Evolutionary conservation across 2,329 filamentous ascomycete species (phyloP), one percentile per base, ranked within the genome.

Genomic region (Aspergillus fischeri): DNA sequence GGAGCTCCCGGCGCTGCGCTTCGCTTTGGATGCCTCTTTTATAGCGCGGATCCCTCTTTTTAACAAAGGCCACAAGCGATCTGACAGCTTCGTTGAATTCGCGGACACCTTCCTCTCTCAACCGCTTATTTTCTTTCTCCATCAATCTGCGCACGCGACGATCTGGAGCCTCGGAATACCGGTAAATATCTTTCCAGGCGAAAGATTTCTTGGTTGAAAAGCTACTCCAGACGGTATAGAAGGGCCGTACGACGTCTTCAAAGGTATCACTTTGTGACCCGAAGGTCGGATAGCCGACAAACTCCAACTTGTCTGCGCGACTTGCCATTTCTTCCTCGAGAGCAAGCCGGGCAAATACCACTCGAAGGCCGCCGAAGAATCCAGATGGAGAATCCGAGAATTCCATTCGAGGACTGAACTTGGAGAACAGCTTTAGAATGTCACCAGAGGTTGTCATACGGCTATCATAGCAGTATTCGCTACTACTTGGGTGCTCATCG

Each of bases 71-170:
- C 2, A 97, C 89, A 11, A 99, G 81, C 6, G 91, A 90, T 56
- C 91, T 80, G 29, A 99, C 91, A 3, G 92, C 89, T 59, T 96
- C 92, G 73, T 97, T 97, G 77, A 96, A 97, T 63, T 96, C 90
- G 55, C 88, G 85, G 10, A 89, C 84, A 2, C 86, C 91, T 53
- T 93, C 89, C 21, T 97, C 92, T 53, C 94, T 84, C 25, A 88
- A 75, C 62, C 89, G 89, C 65, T 87, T 90, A 73, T 99, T 99
- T 71, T 97, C 93, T 74, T 96, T 97, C 70, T 97, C 94, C 87
- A 97, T 96, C 42, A 91, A 68, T 32, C 94, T 85, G 52, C 93
- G 86, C 17, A 91, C 81, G 41, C 88, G 85, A 52, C 94, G 86
- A 74, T 99, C 93, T 1, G 92, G 91, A 1, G 92, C 93, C 65